Conservation (phyloP, 1,284 basidiomycete genomes). For the Dichomitus squalens region DNA sequence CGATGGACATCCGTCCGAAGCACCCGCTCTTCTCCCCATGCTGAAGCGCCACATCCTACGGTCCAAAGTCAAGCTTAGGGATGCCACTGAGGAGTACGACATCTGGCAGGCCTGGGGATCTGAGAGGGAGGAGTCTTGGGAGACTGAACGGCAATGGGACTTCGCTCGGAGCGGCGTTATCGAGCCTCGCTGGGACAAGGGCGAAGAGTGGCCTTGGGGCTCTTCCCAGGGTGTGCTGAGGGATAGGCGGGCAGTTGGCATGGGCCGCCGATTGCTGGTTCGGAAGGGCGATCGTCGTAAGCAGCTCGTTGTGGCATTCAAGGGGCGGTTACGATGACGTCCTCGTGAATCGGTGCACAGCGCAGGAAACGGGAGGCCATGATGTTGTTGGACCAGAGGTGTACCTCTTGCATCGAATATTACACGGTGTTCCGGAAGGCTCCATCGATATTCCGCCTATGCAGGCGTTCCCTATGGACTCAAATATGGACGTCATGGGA, state of each 20-base stretch:
- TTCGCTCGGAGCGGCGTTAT: slow-evolving; percentile 64
- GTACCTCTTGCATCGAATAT: slow-evolving; percentile 81
- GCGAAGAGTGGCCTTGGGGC: slow-evolving; percentile 64
- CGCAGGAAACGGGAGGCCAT: slow-evolving; percentile 55
- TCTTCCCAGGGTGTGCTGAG: slow-evolving; percentile 47
- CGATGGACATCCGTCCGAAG: slow-evolving; percentile 59
- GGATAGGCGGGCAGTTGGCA: slow-evolving; percentile 76
- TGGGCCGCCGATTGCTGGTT: slow-evolving; percentile 77
- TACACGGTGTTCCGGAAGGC: slow-evolving; percentile 90
- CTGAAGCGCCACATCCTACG: slow-evolving; percentile 89
- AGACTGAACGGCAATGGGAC: slow-evolving; percentile 50
- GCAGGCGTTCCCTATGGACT: slow-evolving; percentile 90
- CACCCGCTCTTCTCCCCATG: slow-evolving; percentile 60
- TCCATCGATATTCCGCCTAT: slow-evolving; percentile 75
- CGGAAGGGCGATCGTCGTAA: slow-evolving; percentile 73
- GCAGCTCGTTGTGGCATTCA: slow-evolving; percentile 34
- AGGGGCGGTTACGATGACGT: background rate
- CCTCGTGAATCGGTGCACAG: slow-evolving; percentile 39
- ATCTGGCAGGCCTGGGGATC: slow-evolving; percentile 84
- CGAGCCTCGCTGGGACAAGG: slow-evolving; percentile 64
- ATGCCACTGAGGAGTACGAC: slow-evolving; percentile 76
- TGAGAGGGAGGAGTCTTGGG: slow-evolving; percentile 38
- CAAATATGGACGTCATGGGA: slow-evolving; percentile 92
- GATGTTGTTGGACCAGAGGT: slow-evolving; percentile 53
- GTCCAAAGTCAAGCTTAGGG: slow-evolving; percentile 83